phyloP scores from a whole-genome alignment of 179 eudicot species.

The Spinacia oleracea region DNA sequence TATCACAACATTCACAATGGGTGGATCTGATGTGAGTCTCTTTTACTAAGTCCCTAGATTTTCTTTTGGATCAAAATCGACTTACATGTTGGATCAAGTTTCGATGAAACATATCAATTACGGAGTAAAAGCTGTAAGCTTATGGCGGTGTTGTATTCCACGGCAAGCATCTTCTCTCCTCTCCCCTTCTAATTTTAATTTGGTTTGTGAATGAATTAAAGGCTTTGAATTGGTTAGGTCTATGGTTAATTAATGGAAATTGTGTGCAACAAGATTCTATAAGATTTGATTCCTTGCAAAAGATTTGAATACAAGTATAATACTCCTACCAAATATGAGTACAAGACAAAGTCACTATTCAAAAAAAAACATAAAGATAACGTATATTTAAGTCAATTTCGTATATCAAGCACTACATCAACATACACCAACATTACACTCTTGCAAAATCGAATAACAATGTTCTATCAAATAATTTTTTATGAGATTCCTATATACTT shows the following conservation, averaged over 20 bases:
- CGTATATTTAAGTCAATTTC: background rate
- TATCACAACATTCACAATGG: no score
- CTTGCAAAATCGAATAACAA: background rate
- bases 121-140: background rate
- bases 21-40: slow-evolving; percentile 83
- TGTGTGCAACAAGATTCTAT: no score
- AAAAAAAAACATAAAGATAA: background rate
- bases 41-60: background rate
- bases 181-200: no score
- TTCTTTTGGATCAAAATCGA: no score
- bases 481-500: background rate
- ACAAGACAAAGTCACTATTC: background rate
- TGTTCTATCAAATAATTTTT: background rate
- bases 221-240: no score
- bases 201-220: no score
- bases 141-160: no score
- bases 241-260: no score
- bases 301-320: slow-evolving; percentile 7
- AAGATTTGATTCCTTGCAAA: slow-evolving; percentile 18
- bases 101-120: background rate
- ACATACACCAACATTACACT: background rate
- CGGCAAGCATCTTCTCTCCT: no score
- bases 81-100: background rate
- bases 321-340: no score
- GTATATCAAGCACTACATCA: background rate